Percentiles rank a stretch among this genome's conserved stretches.
Evolutionary conservation across 2,329 filamentous ascomycete genomes (phyloP).

Genomic region (Scleromitrula shiraiana): DNA sequence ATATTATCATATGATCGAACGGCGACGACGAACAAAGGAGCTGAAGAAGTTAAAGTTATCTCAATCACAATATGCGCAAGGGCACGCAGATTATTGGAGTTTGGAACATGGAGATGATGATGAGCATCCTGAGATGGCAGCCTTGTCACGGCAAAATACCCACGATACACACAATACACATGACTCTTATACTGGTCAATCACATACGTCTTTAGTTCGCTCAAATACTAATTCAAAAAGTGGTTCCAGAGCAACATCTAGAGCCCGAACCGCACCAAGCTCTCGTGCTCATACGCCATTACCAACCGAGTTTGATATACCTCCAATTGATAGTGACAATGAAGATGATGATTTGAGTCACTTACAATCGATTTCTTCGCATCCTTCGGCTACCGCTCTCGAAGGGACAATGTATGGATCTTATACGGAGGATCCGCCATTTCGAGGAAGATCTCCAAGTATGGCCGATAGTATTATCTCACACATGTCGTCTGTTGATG

Average conservation of each 20-base stretch:
- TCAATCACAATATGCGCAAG: constrained; percentile 38
- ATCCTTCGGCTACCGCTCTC: constrained; percentile 42
- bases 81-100: constrained; percentile 67
- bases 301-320: constrained; percentile 29
- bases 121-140: constrained; percentile 34
- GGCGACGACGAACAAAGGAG: constrained; percentile 49
- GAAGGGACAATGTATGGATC: constrained; percentile 73
- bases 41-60: constrained; percentile 48
- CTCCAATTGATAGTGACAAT: constrained; percentile 36
- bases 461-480: constrained; percentile 70
- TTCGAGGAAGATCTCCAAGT: constrained; percentile 67
- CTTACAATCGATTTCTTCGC: constrained; percentile 43
- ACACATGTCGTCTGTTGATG: constrained; percentile 59
- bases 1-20: constrained; percentile 51
- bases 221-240: constrained; percentile 23
- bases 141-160: constrained; percentile 22
- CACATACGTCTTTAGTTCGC: constrained; percentile 15
- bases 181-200: too few species aligned
- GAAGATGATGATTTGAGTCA: constrained; percentile 48
- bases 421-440: constrained; percentile 49
- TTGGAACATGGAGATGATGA: constrained; percentile 65
- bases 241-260: constrained; percentile 12
- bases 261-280: constrained; percentile 22
- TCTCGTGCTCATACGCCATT: constrained; percentile 30
- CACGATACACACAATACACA: constrained; percentile 21